Evolutionary conservation across 352 stramenopile genomes (phyloP).

Genomic region (Pythium periplocum): DNA sequence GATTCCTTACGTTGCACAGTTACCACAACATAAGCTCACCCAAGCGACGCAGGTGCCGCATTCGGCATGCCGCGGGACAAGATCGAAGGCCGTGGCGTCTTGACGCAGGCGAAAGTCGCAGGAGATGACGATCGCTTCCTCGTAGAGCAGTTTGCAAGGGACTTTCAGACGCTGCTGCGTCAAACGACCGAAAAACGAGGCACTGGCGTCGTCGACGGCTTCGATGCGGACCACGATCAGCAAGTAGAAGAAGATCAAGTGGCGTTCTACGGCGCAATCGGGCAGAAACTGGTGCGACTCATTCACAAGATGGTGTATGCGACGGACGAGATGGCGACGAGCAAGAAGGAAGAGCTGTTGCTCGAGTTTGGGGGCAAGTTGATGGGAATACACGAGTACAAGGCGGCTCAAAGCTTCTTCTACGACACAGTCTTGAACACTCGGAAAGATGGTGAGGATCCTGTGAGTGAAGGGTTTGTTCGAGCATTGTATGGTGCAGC

Average conservation of each 20-base stretch:
- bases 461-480: constrained; percentile 22
- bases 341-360: constrained; percentile 38
- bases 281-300: constrained; percentile 34
- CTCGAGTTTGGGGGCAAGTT: constrained; percentile 48
- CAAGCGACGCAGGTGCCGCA: too few relatives aligned
- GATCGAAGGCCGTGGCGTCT: background rate
- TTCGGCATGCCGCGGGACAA: background rate
- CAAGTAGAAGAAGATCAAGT: constrained; percentile 17
- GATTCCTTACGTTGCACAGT: too few relatives aligned
- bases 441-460: background rate
- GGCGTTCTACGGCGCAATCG: constrained; percentile 34
- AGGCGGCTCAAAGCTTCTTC: constrained; percentile 41
- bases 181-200: constrained; percentile 30
- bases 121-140: constrained; percentile 24
- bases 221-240: constrained; percentile 10
- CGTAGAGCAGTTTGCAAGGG: constrained; percentile 45
- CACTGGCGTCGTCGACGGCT: constrained; percentile 1
- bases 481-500: constrained; percentile 39
- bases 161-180: constrained; percentile 34
- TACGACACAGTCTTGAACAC: constrained; percentile 30
- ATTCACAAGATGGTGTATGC: constrained; percentile 26
- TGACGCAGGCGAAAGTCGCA: background rate
- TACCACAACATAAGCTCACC: too few relatives aligned
- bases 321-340: constrained; percentile 23
- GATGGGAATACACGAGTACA: constrained; percentile 35